Evolutionary conservation across 495 filamentous ascomycete species (phyloP), one percentile per base, ranked within the genome.

Genomic region (Staphylotrichum longicolle): DNA sequence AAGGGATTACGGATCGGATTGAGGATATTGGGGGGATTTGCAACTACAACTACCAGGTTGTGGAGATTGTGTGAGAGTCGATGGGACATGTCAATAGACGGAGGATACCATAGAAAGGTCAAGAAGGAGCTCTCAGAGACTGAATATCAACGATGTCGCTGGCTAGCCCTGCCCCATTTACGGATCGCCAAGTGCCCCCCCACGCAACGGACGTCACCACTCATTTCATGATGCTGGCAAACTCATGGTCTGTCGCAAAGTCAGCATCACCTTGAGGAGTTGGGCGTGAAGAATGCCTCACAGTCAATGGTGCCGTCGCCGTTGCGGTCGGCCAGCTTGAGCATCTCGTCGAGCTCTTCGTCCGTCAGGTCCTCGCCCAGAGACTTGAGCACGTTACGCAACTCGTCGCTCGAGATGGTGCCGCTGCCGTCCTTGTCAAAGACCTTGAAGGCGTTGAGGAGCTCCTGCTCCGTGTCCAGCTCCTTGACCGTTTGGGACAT

Each of bases 141-240:
- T 27, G 20, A 27, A 27, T 30, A 32, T 11, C 7, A 12, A 32
- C 47, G 7, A 30, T 30, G 45, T 8, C 20, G 6, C 10, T 2
- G 37, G 37, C 37, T 39, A 39, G 10, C 6, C 1, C 37, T 39
- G 6, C 6, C 37, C 10, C 37, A 27, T 27, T 27, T 27, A 27
- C 20, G 0, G 1, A 27, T 27, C 20, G 0, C 1, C 20, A 27
- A 27, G 20, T 27, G 1, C 20, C 20, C 20, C 20, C 20, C 20
- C 20, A 27, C 0, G 20, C 20, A 0, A 27, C 1, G 20, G 20
- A 27, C 1, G 20, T 27, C 20, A 27, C 20, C 20, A 1, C 41
- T 58, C 61, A 73, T 63, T 70, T 67, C 91, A 96, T 96, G 72
- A 96, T 86, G 77, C 93, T 89, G 69, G 93, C 92, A 74, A 96